Percentiles rank a stretch among this genome's conserved stretches.
These are phyloP conservation scores for Cryphonectria radicalis DNA, from an alignment of 2,329 filamentous ascomycete genomes.

Conservation along the genomic window DNA sequence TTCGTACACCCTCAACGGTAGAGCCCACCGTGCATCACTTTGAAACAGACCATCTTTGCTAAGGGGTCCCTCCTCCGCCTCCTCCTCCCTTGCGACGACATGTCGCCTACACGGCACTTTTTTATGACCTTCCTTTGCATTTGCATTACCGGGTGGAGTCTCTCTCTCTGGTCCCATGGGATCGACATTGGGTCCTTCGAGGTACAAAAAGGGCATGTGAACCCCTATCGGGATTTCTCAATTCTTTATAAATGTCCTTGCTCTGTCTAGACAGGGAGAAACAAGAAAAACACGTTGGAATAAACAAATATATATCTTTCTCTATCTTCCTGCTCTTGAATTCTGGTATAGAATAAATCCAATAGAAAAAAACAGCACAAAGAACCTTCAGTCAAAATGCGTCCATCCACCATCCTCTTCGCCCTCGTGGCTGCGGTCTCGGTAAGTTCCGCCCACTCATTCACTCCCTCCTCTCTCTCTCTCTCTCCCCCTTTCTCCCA, in stretches of 20 bases:
- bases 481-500: no score
- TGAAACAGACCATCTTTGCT: slow-evolving; percentile 10
- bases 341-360: neutral
- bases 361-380: neutral
- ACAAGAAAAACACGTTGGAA: neutral
- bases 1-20: neutral
- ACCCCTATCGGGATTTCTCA: neutral
- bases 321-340: neutral
- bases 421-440: slow-evolving; percentile 40
- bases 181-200: neutral
- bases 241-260: neutral
- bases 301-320: neutral
- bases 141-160: neutral
- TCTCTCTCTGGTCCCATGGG: neutral
- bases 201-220: slow-evolving; percentile 6
- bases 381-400: slow-evolving; percentile 32
- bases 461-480: no score
- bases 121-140: neutral
- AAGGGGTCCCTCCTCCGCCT: neutral
- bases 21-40: slow-evolving; percentile 11
- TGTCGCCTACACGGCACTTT: neutral
- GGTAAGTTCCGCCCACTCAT: slow-evolving; percentile 32
- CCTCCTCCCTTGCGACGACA: neutral
- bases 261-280: neutral
- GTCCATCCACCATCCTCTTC: slow-evolving; percentile 40